phyloP scores from a whole-genome alignment of 2,329 filamentous ascomycete genomes.

The Sporothrix brasiliensis region DNA sequence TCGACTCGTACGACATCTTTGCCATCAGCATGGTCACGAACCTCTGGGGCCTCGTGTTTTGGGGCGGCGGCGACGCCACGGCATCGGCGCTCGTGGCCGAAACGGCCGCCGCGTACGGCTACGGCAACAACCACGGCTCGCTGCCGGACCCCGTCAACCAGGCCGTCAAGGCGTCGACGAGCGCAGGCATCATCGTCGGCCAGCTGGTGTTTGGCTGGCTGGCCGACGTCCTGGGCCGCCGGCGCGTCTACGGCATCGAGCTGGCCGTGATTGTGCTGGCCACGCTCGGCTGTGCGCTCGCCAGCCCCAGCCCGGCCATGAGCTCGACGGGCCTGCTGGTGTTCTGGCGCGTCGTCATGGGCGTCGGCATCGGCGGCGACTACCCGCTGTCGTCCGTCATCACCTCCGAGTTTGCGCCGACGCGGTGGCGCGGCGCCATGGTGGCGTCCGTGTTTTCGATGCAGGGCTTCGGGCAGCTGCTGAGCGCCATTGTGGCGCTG shows the following conservation, averaged over 20 bases:
- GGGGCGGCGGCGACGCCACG: conserved; percentile 51
- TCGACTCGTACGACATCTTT: conserved; percentile 81
- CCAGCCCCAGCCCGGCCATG: conserved; percentile 63
- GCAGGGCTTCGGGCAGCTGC: conserved; percentile 80
- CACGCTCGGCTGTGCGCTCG: conserved; percentile 66
- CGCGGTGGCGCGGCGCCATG: conserved; percentile 80
- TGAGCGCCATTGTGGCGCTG: conserved; percentile 69
- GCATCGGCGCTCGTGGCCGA: conserved; percentile 43
- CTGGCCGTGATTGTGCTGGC: conserved; percentile 71
- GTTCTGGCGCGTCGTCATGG: conserved; percentile 79
- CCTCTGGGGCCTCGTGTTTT: conserved; percentile 77
- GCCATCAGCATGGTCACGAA: conserved; percentile 74
- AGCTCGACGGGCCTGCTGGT: conserved; percentile 64
- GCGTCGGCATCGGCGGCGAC: conserved; percentile 77
- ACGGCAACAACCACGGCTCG: conserved; percentile 55
- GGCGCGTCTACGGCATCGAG: conserved; percentile 81
- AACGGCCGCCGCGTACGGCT: conserved; percentile 46
- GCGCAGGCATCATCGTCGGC: conserved; percentile 75
- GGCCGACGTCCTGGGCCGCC: conserved; percentile 74
- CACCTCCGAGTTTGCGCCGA: conserved; percentile 82
- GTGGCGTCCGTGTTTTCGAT: conserved; percentile 73
- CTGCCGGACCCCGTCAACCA: conserved; percentile 69
- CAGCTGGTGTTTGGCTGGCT: conserved; percentile 76
- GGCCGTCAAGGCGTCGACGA: conserved; percentile 79
- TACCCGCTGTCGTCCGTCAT: conserved; percentile 81